Evolutionary conservation across 2,329 filamentous ascomycete genomes (phyloP).

Genomic region (Paecilomyces dactylethromorphus): DNA sequence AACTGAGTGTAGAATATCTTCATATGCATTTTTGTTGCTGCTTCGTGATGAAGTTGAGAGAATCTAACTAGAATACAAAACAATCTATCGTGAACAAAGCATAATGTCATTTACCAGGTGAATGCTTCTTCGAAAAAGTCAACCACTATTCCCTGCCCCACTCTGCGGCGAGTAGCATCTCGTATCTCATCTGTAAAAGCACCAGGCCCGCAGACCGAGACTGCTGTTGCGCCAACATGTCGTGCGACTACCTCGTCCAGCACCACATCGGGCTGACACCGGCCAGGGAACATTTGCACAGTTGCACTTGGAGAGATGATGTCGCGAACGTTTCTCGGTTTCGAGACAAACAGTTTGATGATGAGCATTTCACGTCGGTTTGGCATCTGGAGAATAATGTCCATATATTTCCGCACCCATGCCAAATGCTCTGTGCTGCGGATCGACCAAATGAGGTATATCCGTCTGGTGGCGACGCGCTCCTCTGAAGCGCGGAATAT

Average conservation of each 20-base stretch:
- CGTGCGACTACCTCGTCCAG: slow-evolving; percentile 50
- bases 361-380: slow-evolving; percentile 52
- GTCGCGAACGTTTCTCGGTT: slow-evolving; percentile 49
- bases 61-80: background rate
- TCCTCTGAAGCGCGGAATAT: slow-evolving; percentile 46
- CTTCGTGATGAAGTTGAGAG: background rate
- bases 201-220: slow-evolving; percentile 58
- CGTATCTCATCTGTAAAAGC: slow-evolving; percentile 58
- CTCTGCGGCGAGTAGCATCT: slow-evolving; percentile 45
- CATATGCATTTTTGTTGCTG: background rate
- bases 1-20: background rate
- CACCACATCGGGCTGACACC: slow-evolving; percentile 50
- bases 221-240: slow-evolving; percentile 53
- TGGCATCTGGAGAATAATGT: slow-evolving; percentile 55
- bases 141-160: slow-evolving; percentile 47
- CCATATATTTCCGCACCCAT: slow-evolving; percentile 63
- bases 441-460: slow-evolving; percentile 59
- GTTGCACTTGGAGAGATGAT: slow-evolving; percentile 51
- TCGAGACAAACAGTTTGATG: slow-evolving; percentile 58
- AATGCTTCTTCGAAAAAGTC: slow-evolving; percentile 63
- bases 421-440: slow-evolving; percentile 54
- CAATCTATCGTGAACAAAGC: background rate
- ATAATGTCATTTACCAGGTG: slow-evolving; percentile 46
- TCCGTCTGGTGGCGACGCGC: slow-evolving; percentile 51
- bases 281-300: slow-evolving; percentile 56